A percentile compares a stretch with the other conserved stretches of the same genome.
These are phyloP conservation scores for Colletotrichum noveboracense DNA, from an alignment of 2,329 filamentous ascomycete species.

Conservation along the genomic window DNA sequence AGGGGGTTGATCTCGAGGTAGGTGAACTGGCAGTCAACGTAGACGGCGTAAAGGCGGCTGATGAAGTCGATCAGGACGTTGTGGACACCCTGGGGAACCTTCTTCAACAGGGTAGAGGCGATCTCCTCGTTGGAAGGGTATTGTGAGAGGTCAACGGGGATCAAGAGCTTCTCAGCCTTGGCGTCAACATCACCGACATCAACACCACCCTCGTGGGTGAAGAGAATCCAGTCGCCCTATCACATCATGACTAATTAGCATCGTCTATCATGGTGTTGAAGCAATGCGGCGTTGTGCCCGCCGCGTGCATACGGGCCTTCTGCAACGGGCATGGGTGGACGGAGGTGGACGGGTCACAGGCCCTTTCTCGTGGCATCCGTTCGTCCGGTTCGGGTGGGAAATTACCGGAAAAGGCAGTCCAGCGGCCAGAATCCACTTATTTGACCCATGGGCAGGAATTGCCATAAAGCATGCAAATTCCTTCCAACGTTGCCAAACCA, in stretches of 20 bases:
- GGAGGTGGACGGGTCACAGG: conserved; percentile 7
- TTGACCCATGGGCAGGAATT: conserved; percentile 20
- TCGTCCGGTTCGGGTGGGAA: conserved; percentile 37
- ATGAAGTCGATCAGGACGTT: conserved; percentile 99
- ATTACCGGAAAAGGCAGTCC: conserved; percentile 28
- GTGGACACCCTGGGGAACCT: conserved; percentile 94
- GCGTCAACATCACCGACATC: conserved; percentile 99
- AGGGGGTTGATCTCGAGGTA: conserved; percentile 99
- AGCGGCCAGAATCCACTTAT: conserved; percentile 20
- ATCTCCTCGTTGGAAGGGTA: conserved; percentile 98
- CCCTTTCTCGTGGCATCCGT: conserved; percentile 41
- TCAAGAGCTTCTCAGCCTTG: conserved; percentile 98
- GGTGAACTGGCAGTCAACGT: conserved; percentile 99
- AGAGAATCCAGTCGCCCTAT: conserved; percentile 99
- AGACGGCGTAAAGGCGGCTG: conserved; percentile 95
- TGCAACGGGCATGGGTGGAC: conserved; percentile 8
- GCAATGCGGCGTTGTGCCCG: not conserved
- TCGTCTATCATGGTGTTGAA: not conserved
- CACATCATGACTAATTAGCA: conserved; percentile 11
- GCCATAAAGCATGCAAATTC: conserved; percentile 20
- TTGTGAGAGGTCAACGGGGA: conserved; percentile 92
- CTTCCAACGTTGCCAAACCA: conserved; percentile 6
- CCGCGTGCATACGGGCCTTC: not conserved
- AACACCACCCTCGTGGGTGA: conserved; percentile 99
- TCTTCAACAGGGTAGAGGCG: conserved; percentile 81